Evolutionary conservation across 2,329 filamentous ascomycete species (phyloP).

Genomic region (Coleophoma eucalyptorum): DNA sequence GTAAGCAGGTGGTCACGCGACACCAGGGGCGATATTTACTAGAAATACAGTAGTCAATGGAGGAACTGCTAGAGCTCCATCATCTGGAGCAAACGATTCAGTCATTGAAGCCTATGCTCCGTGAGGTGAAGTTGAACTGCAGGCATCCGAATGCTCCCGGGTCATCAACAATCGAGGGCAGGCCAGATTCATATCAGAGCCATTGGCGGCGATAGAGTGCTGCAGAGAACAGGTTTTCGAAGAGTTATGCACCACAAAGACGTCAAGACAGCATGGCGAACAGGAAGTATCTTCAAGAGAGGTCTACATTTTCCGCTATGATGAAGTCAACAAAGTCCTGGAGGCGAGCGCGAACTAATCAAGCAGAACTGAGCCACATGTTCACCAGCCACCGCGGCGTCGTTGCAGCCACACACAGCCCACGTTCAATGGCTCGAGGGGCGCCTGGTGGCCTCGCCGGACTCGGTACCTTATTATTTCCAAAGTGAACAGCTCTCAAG

Average conservation of each 20-base stretch:
- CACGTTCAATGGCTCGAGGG: neutral
- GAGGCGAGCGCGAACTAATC: too few species aligned
- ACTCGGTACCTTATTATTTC: neutral
- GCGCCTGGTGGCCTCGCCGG: too few species aligned
- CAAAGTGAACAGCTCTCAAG: neutral
- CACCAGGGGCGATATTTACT: conserved; percentile 10
- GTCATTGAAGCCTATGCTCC: conserved; percentile 27
- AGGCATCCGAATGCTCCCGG: neutral
- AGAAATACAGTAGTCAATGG: conserved; percentile 25
- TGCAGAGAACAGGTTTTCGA: too few species aligned
- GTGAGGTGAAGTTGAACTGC: neutral
- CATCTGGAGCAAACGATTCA: conserved; percentile 33
- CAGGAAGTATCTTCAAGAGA: too few species aligned
- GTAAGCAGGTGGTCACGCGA: conserved; percentile 3
- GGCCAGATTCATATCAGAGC: neutral
- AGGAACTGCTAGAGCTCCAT: conserved; percentile 27
- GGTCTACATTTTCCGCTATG: too few species aligned
- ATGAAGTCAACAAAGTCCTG: too few species aligned
- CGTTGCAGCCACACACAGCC: neutral
- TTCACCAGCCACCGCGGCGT: too few species aligned
- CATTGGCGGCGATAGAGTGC: too few species aligned
- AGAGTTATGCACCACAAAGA: too few species aligned
- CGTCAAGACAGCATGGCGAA: too few species aligned
- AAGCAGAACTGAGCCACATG: too few species aligned
- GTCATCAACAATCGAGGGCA: neutral